These are phyloP conservation scores for Tillandsia leiboldiana DNA, from an alignment of 176 grass and related monocot genomes.

Conservation along the genomic window DNA sequence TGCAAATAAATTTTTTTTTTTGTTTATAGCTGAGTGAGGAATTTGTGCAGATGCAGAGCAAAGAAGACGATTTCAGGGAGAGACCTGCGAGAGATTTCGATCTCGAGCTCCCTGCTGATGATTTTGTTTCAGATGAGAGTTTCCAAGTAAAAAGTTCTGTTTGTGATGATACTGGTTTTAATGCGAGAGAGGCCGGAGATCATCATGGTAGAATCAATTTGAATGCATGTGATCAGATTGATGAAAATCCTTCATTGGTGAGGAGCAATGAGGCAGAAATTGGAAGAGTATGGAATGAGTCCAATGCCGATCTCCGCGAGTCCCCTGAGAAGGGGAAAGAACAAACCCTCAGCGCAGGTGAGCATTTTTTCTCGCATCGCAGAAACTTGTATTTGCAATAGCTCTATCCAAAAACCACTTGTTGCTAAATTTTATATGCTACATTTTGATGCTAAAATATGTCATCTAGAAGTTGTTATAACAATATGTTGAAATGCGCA, in stretches of 20 bases:
- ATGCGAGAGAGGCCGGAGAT: not conserved
- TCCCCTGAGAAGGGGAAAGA: not conserved
- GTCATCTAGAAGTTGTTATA: no score
- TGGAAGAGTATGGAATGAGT: not conserved
- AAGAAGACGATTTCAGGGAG: not conserved
- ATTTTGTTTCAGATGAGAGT: not conserved
- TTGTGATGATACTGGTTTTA: slow-evolving; percentile 9
- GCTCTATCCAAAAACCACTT: not conserved
- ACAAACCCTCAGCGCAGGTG: not conserved
- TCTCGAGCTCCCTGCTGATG: slow-evolving; percentile 6
- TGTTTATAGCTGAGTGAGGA: not conserved
- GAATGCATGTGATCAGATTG: slow-evolving; percentile 6
- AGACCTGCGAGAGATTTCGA: not conserved
- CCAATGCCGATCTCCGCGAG: not conserved
- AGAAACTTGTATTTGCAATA: not conserved
- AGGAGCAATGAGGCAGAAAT: not conserved
- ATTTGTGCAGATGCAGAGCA: slow-evolving; percentile 13
- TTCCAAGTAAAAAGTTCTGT: slow-evolving; percentile 3
- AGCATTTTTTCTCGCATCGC: slow-evolving; percentile 1
- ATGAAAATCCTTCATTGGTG: slow-evolving; percentile 19
- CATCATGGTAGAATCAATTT: not conserved
- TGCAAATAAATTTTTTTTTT: not conserved
- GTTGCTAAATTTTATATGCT: no score
- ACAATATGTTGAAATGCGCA: no score
- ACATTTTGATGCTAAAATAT: no score